Evolutionary conservation across 2,329 filamentous ascomycete genomes (phyloP), one percentile per base, ranked within the genome.

Genomic region (Dendrostoma leiphaemia): DNA sequence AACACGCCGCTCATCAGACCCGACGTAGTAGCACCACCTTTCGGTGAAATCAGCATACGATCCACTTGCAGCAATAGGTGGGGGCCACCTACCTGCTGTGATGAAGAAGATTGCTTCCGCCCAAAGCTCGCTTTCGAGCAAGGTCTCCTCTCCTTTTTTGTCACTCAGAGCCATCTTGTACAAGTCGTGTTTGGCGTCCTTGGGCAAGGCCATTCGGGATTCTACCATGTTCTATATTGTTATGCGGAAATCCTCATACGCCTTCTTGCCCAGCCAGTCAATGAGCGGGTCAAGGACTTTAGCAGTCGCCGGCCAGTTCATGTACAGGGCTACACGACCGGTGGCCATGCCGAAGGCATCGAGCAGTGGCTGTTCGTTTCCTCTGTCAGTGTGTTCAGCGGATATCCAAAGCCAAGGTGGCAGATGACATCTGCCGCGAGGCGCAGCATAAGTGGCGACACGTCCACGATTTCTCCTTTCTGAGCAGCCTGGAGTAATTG

Each of bases 31-130:
- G 32, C 47, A 17, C 47, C 47, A 26, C 47, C 47, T 49, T 34
- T 4, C 15, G 15, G 3, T n/a, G 13, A 24, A 21, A 4, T 34
- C 12, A 2, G 5, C 3, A 9, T 6, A 47, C 10, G 3, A n/a
- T 15, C 12, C 6, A n/a, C 5, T n/a, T n/a, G n/a, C n/a, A n/a
- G n/a, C n/a, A n/a, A n/a, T n/a, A n/a, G n/a, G n/a, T n/a, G n/a
- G 1, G 12, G 13, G 19, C 19, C 2, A 48, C 32, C 1, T 19
- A 48, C 46, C 46, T 4, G 46, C 48, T 7, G 38, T 24, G 26
- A 44, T 51, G 29, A 51, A 51, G 38, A 51, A 51, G 4, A 32
- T 23, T 10, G 48, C 48, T 12, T 51, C 48, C 4, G 48, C 15
- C 48, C 48, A 44, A 15, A 51, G 46, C 32, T 48, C 46, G n/a